Base-by-base conservation (phyloP, 805 yeast genomes). In the Candida nemodendra region DNA sequence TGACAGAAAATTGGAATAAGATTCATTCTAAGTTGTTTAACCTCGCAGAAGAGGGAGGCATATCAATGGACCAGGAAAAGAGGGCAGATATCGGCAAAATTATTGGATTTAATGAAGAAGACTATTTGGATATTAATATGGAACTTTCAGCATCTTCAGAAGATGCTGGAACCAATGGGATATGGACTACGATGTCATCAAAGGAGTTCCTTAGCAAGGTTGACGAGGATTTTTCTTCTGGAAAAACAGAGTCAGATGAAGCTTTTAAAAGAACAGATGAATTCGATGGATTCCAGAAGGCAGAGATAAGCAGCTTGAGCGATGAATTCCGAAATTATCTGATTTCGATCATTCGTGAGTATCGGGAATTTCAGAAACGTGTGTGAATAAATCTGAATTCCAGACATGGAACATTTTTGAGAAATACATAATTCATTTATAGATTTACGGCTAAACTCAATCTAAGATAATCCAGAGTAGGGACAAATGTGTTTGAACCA, bases 71-170 rank as follows among this genome's bases (percentile, higher is more conserved):
- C 26, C 32, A 22, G 21, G 39, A 9, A 22, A 57, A 55, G 34
- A 51, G 39, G 14, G 64, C 50, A 2, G 37, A 32, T 13, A 13
- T 45, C 4, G 34, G 44, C 9, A 44, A 45, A 12, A 12, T 46
- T 30, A 56, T 72, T 32, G 79, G 79, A 1, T 38, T 73, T 3
- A 54, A 57, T 25, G 47, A 44, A 2, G 69, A 61, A 2, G 79
- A 74, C 33, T 36, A 72, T 25, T 58, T 64, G 29, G 80, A 75
- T 32, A 62, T 70, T 53, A 71, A 74, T 40, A 42, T 61, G 41
- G 64, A 56, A 15, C 36, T 59, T 29, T 27, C 42, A 7, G 56
- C 48, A 11, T 26, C 35, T 18, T 40, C 21, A 6, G 34, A 39
- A 2, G 50, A 44, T 9, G 43, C 36, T 0, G 30, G 31, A n/a